Evolutionary conservation across 306 rosid species (phyloP).

Genomic region (Casuarina cunninghamiana): DNA sequence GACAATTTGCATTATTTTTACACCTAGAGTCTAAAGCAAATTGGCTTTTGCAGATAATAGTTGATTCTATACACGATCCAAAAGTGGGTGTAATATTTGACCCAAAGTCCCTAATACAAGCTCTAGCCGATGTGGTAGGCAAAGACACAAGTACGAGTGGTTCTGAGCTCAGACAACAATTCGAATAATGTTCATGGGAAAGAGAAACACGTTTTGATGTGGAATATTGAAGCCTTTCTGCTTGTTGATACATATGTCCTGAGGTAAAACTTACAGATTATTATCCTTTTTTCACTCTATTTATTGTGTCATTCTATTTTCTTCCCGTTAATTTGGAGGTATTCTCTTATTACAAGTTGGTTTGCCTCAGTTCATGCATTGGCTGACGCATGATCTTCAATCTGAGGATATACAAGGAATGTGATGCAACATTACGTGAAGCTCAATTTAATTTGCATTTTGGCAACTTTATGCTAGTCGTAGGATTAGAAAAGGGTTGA

Average conservation of each 20-base stretch:
- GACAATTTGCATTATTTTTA: background rate
- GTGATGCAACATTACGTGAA: background rate
- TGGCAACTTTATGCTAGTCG: background rate
- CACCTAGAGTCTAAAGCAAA: background rate
- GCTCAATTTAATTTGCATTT: background rate
- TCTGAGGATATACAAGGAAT: background rate
- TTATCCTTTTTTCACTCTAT: background rate
- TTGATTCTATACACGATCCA: conserved; percentile 67
- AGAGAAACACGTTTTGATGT: conserved; percentile 14
- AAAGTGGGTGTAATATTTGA: conserved; percentile 76
- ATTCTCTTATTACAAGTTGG: background rate
- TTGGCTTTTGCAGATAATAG: conserved; percentile 57
- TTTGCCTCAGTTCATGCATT: background rate
- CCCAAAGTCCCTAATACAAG: conserved; percentile 66
- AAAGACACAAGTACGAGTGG: conserved; percentile 39
- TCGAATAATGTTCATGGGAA: conserved; percentile 24
- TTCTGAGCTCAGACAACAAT: conserved; percentile 23
- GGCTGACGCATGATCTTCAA: background rate
- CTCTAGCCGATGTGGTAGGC: conserved; percentile 57
- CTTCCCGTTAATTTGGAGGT: background rate
- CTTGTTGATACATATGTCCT: conserved; percentile 24
- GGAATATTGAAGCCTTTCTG: conserved; percentile 16
- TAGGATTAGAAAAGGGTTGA: background rate
- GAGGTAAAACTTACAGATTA: conserved; percentile 20
- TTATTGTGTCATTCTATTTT: background rate